Base-by-base conservation (phyloP, 805 yeast genomes). In the Torulaspora microellipsoides region DNA sequence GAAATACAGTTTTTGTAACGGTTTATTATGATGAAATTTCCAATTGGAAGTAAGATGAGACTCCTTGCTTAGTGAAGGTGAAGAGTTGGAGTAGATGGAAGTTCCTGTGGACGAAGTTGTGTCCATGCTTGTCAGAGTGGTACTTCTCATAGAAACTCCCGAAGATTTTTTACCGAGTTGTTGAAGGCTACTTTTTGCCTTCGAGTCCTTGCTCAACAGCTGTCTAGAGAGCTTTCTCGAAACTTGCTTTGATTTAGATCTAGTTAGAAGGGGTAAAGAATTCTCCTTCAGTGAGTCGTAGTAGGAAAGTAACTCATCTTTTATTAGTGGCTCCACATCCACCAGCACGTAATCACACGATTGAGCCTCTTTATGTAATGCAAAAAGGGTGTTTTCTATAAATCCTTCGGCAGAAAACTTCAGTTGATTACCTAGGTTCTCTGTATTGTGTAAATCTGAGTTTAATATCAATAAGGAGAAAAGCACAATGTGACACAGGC, bases 401-500 rank as follows among this genome's bases (percentile, higher is more conserved):
- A 76, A 81, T 36, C 69, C 68, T 3, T 67, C 59, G 36, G 60
- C 62, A 7, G 73, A 60, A 53, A 73, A 72, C 56, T 66, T 69
- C 53, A 52, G 47, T 10, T 56, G 58, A 37, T 62, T 69, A 46
- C 62, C 70, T 8, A 34, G 27, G 27, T 34, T 37, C 40, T 56
- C 64, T 40, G 70, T 73, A 45, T 81, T 81, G 65, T 86, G 88
- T 31, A 86, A 66, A 42, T 88, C 89, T 0, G 95, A 84, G 62
- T 87, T 87, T 41, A 85, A 69, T 40, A 87, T 73, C 40, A 87
- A 70, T 52, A 87, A 66, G 2, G 89, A 75, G 63, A 85, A 87
- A 30, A 85, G 72, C 3, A 85, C 73, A 27, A 87, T 77, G 62
- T 85, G 87, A 46, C 84, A 80, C 72, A 85, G 56, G 70, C 75